Conservation (phyloP, 2,329 filamentous ascomycete genomes). For the Aspergillus luchuensis region DNA sequence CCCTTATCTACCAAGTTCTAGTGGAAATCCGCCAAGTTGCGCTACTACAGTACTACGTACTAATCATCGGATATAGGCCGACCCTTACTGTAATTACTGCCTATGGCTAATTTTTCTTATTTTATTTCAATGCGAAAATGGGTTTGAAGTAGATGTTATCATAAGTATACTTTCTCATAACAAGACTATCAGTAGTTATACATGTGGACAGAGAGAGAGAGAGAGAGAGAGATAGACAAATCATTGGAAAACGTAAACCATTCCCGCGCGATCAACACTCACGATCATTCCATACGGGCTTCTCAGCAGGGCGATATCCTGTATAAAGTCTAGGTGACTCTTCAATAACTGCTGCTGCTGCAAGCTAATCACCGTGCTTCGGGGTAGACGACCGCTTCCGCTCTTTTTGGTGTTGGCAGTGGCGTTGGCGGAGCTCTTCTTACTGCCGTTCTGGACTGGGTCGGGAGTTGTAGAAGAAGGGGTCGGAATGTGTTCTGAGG, state of each 20-base stretch:
- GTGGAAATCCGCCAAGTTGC: too few species aligned
- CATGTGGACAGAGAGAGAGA: background rate
- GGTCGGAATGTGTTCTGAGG: conserved; percentile 62
- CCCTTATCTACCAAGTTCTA: too few species aligned
- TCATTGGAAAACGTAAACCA: conserved; percentile 76
- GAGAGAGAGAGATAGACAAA: too few species aligned
- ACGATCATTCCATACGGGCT: conserved; percentile 90
- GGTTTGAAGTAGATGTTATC: background rate
- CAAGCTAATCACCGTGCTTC: conserved; percentile 80
- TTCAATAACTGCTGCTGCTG: conserved; percentile 85
- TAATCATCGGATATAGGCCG: background rate
- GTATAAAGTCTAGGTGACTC: conserved; percentile 83
- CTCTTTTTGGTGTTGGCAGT: background rate
- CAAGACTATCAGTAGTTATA: background rate
- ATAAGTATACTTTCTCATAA: background rate
- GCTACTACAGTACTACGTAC: background rate
- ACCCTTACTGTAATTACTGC: background rate
- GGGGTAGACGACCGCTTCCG: conserved; percentile 55
- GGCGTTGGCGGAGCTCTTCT: too few species aligned
- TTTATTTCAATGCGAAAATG: background rate
- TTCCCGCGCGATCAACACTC: conserved; percentile 83
- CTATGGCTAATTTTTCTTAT: background rate
- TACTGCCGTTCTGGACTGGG: too few species aligned
- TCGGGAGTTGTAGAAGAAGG: conserved; percentile 19
- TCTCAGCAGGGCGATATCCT: conserved; percentile 86